Evolutionary conservation across 1,284 basidiomycete species (phyloP), one percentile per base, ranked within the genome.

Genomic region (Cryptococcus neoformans): DNA sequence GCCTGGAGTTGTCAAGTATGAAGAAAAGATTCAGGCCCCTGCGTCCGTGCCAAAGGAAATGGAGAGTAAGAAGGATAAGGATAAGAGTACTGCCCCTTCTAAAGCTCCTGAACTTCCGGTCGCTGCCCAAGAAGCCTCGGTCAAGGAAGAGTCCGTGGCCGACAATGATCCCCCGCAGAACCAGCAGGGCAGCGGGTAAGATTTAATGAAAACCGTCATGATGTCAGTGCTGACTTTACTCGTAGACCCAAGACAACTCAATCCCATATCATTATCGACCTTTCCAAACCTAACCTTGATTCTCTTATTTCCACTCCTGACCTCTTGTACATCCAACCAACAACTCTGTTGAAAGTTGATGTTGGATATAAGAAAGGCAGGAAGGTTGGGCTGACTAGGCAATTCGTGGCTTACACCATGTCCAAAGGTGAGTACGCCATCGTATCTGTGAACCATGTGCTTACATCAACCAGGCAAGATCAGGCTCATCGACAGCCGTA

Each of bases 341-440:
- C 62, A 0, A 68, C 72, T 0, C 64, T 67, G 28, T 64, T 72
- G 59, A 66, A 67, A 53, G 50, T 63, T 5, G 66, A 70, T 35
- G 37, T 58, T 11, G 37, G 49, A 9, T 73, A 59, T 54, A 53
- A 56, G 28, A 57, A 53, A 17, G 69, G 73, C 17, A 61, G 69
- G 48, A 59, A 55, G 35, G 69, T 76, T 5, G 72, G 57, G 0
- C 48, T 68, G n/a, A 73, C 72, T 11, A 36, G 53, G 9, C 59
- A 47, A 12, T 76, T 69, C 67, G 50, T 76, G 10, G 72, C 67
- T 0, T 76, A 76, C 57, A 62, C 67, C 2, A 53, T 73, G 14
- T 53, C 66, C 0, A 65, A 65, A 55, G 65, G 69, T 69, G n/a
- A 37, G 66, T 56, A 45, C 10, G 16, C n/a, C 11, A 2, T 28